These are phyloP conservation scores for Tulasnella sp. DNA, from an alignment of 768 basidiomycete genomes.

Conservation along the genomic window DNA sequence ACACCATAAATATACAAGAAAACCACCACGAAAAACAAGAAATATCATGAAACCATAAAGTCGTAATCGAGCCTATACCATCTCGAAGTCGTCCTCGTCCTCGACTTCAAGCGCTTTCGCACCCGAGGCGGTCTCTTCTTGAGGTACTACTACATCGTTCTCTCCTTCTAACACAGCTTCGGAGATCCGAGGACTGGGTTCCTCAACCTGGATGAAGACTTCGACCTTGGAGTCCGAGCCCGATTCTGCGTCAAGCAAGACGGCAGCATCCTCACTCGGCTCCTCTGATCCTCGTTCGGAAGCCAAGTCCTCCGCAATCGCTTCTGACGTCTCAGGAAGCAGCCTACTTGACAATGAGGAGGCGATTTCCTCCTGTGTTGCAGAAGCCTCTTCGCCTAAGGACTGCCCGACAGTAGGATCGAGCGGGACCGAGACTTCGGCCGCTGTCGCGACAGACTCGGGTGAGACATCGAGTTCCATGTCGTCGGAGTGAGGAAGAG, in stretches of 20 bases:
- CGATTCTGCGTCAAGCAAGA: not conserved
- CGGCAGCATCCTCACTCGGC: not conserved
- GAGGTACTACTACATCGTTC: not conserved
- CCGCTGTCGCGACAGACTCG: not conserved
- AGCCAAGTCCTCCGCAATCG: not conserved
- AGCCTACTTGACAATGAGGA: not conserved
- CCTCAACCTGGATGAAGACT: not conserved
- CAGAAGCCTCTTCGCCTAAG: not conserved
- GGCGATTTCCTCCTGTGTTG: not conserved
- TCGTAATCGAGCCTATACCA: not conserved
- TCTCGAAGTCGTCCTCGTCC: not conserved
- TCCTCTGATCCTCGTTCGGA: no score
- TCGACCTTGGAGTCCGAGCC: not conserved
- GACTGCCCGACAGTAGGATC: not conserved
- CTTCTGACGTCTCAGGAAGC: not conserved
- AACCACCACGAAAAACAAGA: not conserved
- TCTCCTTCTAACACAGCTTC: not conserved
- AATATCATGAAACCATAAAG: not conserved
- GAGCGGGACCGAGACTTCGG: not conserved
- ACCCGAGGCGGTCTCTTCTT: not conserved
- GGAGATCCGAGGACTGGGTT: not conserved
- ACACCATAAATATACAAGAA: not conserved
- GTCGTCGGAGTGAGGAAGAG: not conserved
- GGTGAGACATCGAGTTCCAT: not conserved
- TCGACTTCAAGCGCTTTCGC: not conserved